phyloP scores from a whole-genome alignment of 164 flowering plant genomes.

The Vitis rotundifolia region DNA sequence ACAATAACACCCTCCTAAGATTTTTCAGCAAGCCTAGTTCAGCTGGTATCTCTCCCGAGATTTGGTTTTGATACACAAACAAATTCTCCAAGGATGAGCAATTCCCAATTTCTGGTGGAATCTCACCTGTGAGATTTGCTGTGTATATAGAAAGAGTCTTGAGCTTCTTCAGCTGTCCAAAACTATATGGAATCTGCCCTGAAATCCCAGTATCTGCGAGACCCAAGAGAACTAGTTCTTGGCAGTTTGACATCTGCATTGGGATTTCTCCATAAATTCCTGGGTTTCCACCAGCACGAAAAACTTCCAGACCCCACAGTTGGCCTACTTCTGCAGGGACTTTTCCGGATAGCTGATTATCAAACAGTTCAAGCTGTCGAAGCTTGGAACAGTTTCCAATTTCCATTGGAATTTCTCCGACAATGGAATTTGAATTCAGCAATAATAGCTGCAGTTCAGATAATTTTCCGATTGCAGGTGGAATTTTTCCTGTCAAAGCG shows the following conservation, averaged over 20 bases:
- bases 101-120: conserved; percentile 57
- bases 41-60: conserved; percentile 47
- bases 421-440: conserved; percentile 41
- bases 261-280: conserved; percentile 58
- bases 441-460: conserved; percentile 30
- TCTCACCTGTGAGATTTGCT: conserved; percentile 47
- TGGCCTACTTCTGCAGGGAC: conserved; percentile 45
- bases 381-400: conserved; percentile 52
- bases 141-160: conserved; percentile 54
- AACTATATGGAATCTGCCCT: conserved; percentile 46
- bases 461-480: conserved; percentile 41
- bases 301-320: conserved; percentile 35
- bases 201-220: conserved; percentile 60
- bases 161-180: conserved; percentile 53
- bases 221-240: conserved; percentile 37
- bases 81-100: conserved; percentile 47
- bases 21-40: conserved; percentile 37
- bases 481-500: conserved; percentile 42
- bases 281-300: conserved; percentile 58
- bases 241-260: conserved; percentile 46
- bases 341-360: conserved; percentile 51
- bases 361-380: conserved; percentile 41
- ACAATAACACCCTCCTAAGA: conserved; percentile 44
- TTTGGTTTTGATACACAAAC: conserved; percentile 48
- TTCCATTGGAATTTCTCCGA: conserved; percentile 40